phyloP scores from a whole-genome alignment of 495 filamentous ascomycete genomes.

The Penicillium crystallinum region DNA sequence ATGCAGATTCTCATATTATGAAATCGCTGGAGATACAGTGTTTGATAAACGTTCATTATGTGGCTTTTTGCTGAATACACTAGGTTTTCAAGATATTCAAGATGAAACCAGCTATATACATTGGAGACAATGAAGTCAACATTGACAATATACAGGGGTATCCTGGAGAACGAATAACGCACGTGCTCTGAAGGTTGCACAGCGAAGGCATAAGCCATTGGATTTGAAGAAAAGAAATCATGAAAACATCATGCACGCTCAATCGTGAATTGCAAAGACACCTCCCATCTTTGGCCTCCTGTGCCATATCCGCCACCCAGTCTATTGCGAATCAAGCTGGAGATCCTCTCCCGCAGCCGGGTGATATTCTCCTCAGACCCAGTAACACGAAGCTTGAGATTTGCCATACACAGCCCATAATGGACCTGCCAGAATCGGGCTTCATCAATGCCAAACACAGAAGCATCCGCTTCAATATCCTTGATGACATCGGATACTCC shows the following conservation, averaged over 20 bases:
- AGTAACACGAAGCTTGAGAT: conserved; percentile 70
- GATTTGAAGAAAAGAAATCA: not conserved
- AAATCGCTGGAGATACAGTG: too few species aligned
- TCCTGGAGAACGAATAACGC: not conserved
- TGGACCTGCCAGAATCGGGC: conserved; percentile 98
- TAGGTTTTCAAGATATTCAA: too few species aligned
- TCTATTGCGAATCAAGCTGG: conserved; percentile 74
- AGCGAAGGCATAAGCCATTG: not conserved
- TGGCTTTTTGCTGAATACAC: too few species aligned
- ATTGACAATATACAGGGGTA: conserved; percentile 3
- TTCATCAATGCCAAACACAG: conserved; percentile 73
- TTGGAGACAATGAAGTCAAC: not conserved
- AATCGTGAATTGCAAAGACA: conserved; percentile 49
- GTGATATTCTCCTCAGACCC: conserved; percentile 61
- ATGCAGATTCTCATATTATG: too few species aligned
- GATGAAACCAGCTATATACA: not conserved
- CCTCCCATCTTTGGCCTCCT: conserved; percentile 85
- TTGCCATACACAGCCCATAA: conserved; percentile 93
- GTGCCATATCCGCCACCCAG: conserved; percentile 82
- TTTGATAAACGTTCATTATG: too few species aligned
- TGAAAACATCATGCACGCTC: conserved; percentile 25
- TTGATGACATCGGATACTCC: conserved; percentile 71
- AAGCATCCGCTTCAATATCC: conserved; percentile 76
- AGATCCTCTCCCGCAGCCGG: conserved; percentile 67
- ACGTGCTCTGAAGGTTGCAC: not conserved